Evolutionary conservation across 2,329 filamentous ascomycete species (phyloP), one percentile per base, ranked within the genome.

Genomic region (Ophiostoma ips): DNA sequence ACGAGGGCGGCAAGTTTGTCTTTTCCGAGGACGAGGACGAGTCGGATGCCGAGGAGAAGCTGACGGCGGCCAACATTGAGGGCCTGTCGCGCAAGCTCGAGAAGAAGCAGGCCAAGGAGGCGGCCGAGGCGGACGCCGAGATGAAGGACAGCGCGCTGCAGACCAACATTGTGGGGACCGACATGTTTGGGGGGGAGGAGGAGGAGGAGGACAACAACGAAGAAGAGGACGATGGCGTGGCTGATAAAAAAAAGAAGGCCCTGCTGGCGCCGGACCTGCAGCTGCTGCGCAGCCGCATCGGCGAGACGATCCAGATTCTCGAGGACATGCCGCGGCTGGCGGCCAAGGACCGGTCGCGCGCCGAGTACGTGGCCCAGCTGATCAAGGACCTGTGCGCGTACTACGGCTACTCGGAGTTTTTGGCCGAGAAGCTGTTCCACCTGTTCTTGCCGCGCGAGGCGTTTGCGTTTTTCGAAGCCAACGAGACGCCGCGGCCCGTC

Each of bases 391-490:
- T 96, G 52, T 95, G 88, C 69, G 79, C 84, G 50, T 98, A 98
- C 73, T 98, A 98, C 64, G 89, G 90, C 53, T 98, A 98, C 71
- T 94, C 86, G 3, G 79, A 84, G 35, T 96, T 84, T 68, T 76
- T 98, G n/a, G 92, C 89, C 5, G 87, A 95, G 67, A 98, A 96
- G 73, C 80, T 98, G 15, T 88, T 89, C 70, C 83, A 84, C 61
- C 79, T 98, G 7, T 96, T 98, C 69, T 81, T 88, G 1, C 87
- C 92, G 0, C 82, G 84, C 59, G 92, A 98, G 69, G 92, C 92
- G 0, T 94, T 96, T 59, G 89, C 89, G 50, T 98, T 98, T 69
- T 96, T 98, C 70, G 92, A 98, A 69, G 90, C 90, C 60, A 98
- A 98, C 79, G 92, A 98, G 88, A 59, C 57, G 86, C 28, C 88